Evolutionary conservation across 768 basidiomycete species (phyloP).

Genomic region (Termitomyces sp.): DNA sequence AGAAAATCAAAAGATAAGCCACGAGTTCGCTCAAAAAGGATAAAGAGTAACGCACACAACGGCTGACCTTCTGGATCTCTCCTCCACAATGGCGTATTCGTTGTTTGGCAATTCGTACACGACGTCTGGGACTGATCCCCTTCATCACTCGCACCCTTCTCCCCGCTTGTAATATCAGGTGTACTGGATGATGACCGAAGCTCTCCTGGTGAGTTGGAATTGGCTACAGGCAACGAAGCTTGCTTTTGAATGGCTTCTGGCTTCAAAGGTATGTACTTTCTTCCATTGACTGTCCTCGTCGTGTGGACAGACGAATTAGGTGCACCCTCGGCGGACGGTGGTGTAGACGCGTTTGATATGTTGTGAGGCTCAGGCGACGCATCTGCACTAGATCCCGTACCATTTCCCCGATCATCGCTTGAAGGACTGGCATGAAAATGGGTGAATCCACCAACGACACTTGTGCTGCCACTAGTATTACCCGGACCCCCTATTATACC

Average conservation of each 20-base stretch:
- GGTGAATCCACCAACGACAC: slow-evolving; percentile 40
- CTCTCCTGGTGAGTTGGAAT: slow-evolving; percentile 27
- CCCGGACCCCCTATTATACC: slow-evolving; percentile 14
- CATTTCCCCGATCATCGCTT: slow-evolving; percentile 78
- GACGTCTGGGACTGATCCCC: slow-evolving; percentile 71
- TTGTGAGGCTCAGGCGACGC: slow-evolving; percentile 76
- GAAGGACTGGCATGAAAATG: slow-evolving; percentile 73
- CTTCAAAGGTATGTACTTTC: slow-evolving; percentile 67
- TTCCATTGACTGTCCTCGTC: slow-evolving; percentile 26
- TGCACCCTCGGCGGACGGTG: slow-evolving; percentile 57
- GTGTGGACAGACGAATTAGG: slow-evolving; percentile 18
- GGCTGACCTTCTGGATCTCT: slow-evolving; percentile 92
- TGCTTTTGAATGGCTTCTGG: slow-evolving; percentile 52
- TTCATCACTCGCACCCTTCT: slow-evolving; percentile 51
- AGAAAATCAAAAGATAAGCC: slow-evolving; percentile 13
- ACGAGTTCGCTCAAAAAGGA: not conserved
- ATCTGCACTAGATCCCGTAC: slow-evolving; percentile 58
- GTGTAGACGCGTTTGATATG: slow-evolving; percentile 66
- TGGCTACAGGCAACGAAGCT: slow-evolving; percentile 31
- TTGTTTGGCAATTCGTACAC: slow-evolving; percentile 94
- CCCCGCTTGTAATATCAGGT: slow-evolving; percentile 47
- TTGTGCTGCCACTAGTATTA: slow-evolving; percentile 18
- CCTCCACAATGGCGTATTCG: slow-evolving; percentile 91
- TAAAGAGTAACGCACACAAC: slow-evolving; percentile 53
- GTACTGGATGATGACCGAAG: slow-evolving; percentile 61